Evolutionary conservation across 306 rosid genomes (phyloP), one percentile per base, ranked within the genome.

Genomic region (Nissolia schottii): DNA sequence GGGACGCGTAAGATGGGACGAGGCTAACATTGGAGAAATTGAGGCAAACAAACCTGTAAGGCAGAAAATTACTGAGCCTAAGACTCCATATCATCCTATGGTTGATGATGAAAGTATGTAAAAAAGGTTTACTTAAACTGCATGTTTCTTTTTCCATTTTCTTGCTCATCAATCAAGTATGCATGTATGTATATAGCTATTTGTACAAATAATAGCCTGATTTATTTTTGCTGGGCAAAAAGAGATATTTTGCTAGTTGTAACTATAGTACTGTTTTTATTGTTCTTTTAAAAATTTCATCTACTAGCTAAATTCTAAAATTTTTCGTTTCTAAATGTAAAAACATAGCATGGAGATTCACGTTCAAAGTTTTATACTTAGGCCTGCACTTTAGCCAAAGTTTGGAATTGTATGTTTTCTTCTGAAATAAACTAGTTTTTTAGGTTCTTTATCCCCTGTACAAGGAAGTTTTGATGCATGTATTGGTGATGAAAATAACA

Each of bases 51-150:
- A 94, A 79, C 99, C 99, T 65, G 96, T 86, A 75, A 84, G 99
- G 86, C 99, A 94, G 93, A 94, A 94, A 84, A 94, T 94, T 77
- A 91, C 96, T 67, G 99, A 94, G 77, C 99, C 99, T 0, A 94
- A 94, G 90, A 94, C 99, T 35, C 99, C 99, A 32, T 94, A 94
- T 84, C 99, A 94, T 77, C 90, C 87, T 28, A 87, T 94, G 97
- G 77, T 91, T 79, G 96, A 92, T 46, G 97, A 91, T 77, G 96
- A 94, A 37, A 84, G 99, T 94, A 70, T 78, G 74, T 64, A 66
- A 43, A 56, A 37, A 56, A 32, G 56, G 59, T 72, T n/a, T 38
- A 62, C 19, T 77, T 41, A 64, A 50, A 51, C 57, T 49, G 72
- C 62, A 28, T 78, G 64, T 38, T 67, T 73, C 70, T 32, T 15